Conservation (phyloP, 2,329 filamentous ascomycete genomes). For the Ophiostoma populinum region DNA sequence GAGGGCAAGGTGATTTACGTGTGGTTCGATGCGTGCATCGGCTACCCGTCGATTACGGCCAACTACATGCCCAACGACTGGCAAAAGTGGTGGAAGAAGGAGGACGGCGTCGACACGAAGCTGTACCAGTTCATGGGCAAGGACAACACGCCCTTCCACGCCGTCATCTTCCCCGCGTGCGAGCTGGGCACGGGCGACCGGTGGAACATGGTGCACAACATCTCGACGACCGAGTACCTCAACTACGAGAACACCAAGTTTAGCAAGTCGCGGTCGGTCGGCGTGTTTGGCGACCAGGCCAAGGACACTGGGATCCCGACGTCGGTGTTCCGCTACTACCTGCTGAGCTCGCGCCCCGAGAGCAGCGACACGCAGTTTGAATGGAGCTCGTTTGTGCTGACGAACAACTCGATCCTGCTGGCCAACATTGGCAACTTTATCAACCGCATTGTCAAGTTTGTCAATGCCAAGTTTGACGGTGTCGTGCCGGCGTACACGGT, state of each 20-base stretch:
- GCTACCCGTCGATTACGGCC: conserved; percentile 88
- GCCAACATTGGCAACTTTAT: conserved; percentile 62
- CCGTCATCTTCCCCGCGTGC: conserved; percentile 77
- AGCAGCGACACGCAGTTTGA: conserved; percentile 54
- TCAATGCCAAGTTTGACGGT: conserved; percentile 57
- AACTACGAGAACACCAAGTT: conserved; percentile 87
- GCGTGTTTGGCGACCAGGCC: conserved; percentile 82
- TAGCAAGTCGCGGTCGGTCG: conserved; percentile 75
- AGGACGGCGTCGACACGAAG: conserved; percentile 48
- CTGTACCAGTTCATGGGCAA: conserved; percentile 96
- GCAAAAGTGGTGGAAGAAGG: conserved; percentile 85
- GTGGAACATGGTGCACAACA: conserved; percentile 79
- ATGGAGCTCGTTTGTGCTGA: conserved; percentile 47
- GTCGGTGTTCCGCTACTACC: conserved; percentile 88
- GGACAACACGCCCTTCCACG: conserved; percentile 68
- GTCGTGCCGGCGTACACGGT: conserved; percentile 44
- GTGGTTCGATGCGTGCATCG: conserved; percentile 61
- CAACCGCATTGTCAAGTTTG: conserved; percentile 58
- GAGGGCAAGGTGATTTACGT: conserved; percentile 68
- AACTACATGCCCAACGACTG: conserved; percentile 65
- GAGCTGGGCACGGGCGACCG: conserved; percentile 70
- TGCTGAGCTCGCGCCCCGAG: conserved; percentile 72
- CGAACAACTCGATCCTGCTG: conserved; percentile 79
- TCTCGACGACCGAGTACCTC: conserved; percentile 79
- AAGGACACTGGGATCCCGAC: conserved; percentile 70